Conservation (phyloP, 805 yeast genomes). For the Candida palmyrensis region DNA sequence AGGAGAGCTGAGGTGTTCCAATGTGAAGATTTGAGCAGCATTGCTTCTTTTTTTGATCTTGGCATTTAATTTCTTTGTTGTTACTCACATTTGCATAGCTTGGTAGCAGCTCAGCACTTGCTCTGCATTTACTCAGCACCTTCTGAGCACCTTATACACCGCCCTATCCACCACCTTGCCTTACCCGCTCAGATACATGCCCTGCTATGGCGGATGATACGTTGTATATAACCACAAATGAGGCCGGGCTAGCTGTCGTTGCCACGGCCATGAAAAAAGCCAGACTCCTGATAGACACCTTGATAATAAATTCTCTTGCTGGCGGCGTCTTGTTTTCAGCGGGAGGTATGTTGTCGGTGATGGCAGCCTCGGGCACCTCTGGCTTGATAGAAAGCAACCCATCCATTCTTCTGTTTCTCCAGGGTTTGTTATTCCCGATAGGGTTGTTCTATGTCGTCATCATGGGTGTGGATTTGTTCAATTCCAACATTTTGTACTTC, state of each 20-base stretch:
- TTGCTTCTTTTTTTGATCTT: too few relatives aligned
- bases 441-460: conserved; percentile 72
- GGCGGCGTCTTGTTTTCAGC: conserved; percentile 67
- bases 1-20: too few relatives aligned
- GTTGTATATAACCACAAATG: conserved; percentile 67
- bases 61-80: too few relatives aligned
- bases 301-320: conserved; percentile 58
- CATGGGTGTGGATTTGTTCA: conserved; percentile 72
- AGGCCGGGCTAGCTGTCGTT: conserved; percentile 77
- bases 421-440: conserved; percentile 61
- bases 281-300: conserved; percentile 53
- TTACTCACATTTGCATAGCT: too few relatives aligned
- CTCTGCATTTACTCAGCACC: too few relatives aligned
- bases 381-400: conserved; percentile 36
- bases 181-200: background rate
- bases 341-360: conserved; percentile 67
- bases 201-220: conserved; percentile 22
- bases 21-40: too few relatives aligned
- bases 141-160: too few relatives aligned
- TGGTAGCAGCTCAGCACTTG: too few relatives aligned
- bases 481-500: conserved; percentile 69
- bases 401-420: conserved; percentile 50
- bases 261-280: conserved; percentile 85
- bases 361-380: conserved; percentile 50
- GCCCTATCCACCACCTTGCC: too few relatives aligned